Evolutionary conservation across 2,329 filamentous ascomycete genomes (phyloP).

Genomic region (Biscogniauxia mediterranea): DNA sequence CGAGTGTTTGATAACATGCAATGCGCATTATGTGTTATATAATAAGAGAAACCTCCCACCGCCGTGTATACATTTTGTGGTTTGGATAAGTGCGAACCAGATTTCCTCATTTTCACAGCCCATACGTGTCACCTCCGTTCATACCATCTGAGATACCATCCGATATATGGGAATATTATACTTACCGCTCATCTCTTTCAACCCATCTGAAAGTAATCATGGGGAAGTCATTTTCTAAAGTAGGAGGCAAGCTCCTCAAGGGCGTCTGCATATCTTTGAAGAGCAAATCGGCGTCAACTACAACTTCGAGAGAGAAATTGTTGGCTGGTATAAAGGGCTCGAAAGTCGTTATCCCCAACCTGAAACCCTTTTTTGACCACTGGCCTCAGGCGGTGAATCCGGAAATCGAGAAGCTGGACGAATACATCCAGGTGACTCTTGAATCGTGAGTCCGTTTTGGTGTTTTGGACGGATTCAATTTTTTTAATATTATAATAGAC

Average conservation of each 20-base stretch:
- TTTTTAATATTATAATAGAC: neutral
- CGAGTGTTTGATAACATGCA: neutral
- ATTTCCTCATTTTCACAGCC: too few species aligned
- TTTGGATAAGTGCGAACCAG: neutral
- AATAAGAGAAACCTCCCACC: neutral
- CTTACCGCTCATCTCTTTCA: too few species aligned
- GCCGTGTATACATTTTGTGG: neutral
- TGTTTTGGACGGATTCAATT: neutral
- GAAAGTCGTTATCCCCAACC: neutral
- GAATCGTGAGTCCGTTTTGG: neutral
- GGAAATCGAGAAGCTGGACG: constrained; percentile 8
- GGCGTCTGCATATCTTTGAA: neutral
- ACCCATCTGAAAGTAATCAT: neutral
- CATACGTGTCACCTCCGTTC: too few species aligned
- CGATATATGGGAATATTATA: too few species aligned
- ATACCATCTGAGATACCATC: too few species aligned
- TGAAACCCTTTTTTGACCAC: neutral
- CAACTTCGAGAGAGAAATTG: neutral
- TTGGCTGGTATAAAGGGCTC: neutral
- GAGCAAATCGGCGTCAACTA: neutral
- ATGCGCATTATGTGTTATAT: neutral
- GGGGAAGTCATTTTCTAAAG: neutral
- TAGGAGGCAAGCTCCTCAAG: neutral
- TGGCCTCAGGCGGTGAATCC: constrained; percentile 1
- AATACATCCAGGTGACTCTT: constrained; percentile 9